Evolutionary conservation across 106 monocot genomes (phyloP).

Genomic region (Dendrobium catenatum): DNA sequence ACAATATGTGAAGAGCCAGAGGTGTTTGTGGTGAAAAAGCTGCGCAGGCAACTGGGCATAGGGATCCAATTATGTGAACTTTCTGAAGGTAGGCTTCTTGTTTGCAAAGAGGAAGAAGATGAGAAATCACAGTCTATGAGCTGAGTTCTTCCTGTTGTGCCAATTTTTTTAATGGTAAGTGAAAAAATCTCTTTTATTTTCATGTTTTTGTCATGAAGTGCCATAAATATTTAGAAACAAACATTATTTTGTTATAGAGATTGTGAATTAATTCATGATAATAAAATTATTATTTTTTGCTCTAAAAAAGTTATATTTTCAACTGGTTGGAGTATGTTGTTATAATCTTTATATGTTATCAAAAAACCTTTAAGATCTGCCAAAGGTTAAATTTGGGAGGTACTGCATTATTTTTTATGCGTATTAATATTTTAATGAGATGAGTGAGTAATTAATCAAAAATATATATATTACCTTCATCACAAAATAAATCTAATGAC

Average conservation of each 20-base stretch:
- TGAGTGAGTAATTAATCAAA: too few species aligned
- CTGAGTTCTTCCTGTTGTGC: background rate
- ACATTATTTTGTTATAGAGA: too few species aligned
- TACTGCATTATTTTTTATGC: too few species aligned
- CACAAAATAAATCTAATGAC: too few species aligned
- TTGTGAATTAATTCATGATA: background rate
- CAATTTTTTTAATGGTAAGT: background rate
- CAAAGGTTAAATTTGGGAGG: too few species aligned
- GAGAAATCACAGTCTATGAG: slow-evolving; percentile 11
- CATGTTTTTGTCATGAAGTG: too few species aligned
- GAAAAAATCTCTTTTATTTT: background rate
- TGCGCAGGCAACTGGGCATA: slow-evolving; percentile 59
- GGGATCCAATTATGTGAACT: slow-evolving; percentile 61
- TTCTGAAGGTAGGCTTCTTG: slow-evolving; percentile 65
- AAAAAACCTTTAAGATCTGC: background rate
- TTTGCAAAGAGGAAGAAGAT: slow-evolving; percentile 44
- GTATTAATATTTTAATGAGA: too few species aligned
- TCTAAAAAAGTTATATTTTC: background rate
- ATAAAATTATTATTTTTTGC: background rate
- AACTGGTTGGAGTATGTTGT: background rate
- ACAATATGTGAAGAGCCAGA: slow-evolving; percentile 76
- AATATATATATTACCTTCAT: too few species aligned
- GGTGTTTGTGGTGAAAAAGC: slow-evolving; percentile 81
- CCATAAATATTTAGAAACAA: too few species aligned
- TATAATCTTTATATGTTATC: background rate